Evolutionary conservation across 345 rosid species (phyloP).

Genomic region (Geranium brycei): DNA sequence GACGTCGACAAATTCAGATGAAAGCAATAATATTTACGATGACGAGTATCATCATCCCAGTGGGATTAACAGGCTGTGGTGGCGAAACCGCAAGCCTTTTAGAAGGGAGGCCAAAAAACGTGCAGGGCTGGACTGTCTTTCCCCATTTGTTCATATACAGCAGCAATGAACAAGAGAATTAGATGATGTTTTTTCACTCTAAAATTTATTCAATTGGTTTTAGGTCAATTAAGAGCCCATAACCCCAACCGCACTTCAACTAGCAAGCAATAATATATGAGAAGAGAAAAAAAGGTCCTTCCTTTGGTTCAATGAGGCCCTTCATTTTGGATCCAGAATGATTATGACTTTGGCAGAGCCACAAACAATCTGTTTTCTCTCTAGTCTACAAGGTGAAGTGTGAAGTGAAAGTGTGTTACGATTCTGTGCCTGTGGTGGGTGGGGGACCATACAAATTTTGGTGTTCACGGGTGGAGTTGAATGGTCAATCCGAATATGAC

Average conservation of each 20-base stretch:
- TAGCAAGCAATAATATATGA: neutral
- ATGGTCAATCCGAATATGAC: too few species aligned
- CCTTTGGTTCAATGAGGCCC: neutral
- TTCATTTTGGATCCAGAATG: too few species aligned
- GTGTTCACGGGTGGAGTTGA: too few species aligned
- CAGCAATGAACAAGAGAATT: constrained; percentile 3
- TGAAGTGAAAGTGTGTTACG: too few species aligned
- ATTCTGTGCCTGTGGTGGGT: too few species aligned
- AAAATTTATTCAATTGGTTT: constrained; percentile 39
- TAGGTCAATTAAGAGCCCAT: neutral
- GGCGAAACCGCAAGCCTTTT: constrained; percentile 64
- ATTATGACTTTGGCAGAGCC: too few species aligned
- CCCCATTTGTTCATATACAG: constrained; percentile 30
- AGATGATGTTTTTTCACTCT: constrained; percentile 15
- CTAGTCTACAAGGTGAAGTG: too few species aligned
- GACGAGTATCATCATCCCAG: constrained; percentile 2
- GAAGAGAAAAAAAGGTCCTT: neutral
- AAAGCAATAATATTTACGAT: neutral
- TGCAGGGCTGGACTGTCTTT: constrained; percentile 33
- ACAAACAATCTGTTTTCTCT: too few species aligned
- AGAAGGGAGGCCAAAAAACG: constrained; percentile 45
- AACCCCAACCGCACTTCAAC: neutral
- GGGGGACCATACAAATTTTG: too few species aligned
- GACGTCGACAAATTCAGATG: constrained; percentile 7
- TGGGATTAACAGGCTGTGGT: constrained; percentile 34